These are phyloP conservation scores for Manihot esculenta DNA, from an alignment of 441 rosid species.

Conservation along the genomic window DNA sequence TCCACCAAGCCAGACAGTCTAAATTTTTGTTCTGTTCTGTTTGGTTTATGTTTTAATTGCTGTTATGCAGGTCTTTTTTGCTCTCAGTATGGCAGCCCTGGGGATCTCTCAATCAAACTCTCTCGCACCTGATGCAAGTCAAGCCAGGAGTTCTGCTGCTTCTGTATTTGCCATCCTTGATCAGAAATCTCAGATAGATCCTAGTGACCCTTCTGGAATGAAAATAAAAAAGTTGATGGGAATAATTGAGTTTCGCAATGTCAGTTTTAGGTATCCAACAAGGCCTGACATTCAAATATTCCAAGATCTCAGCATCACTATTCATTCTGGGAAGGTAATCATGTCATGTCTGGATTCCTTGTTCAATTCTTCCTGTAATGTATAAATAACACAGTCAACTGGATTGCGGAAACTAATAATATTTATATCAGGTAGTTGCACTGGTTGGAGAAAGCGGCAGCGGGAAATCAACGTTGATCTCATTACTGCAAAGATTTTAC, in stretches of 20 bases:
- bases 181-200: slow-evolving; percentile 51
- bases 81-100: slow-evolving; percentile 51
- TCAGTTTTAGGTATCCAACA: slow-evolving; percentile 62
- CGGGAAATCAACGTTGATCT: slow-evolving; percentile 63
- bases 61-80: slow-evolving; percentile 55
- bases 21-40: background rate
- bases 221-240: slow-evolving; percentile 46
- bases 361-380: background rate
- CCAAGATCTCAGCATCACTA: slow-evolving; percentile 45
- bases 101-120: slow-evolving; percentile 61
- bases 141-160: slow-evolving; percentile 51
- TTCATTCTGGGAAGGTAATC: slow-evolving; percentile 60
- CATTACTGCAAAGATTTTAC: slow-evolving; percentile 68
- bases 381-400: background rate
- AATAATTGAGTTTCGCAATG: slow-evolving; percentile 49
- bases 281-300: slow-evolving; percentile 68
- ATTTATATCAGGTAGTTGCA: slow-evolving; percentile 53
- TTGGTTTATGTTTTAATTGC: background rate
- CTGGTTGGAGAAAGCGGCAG: slow-evolving; percentile 82
- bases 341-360: background rate
- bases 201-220: slow-evolving; percentile 49
- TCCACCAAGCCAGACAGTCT: background rate
- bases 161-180: slow-evolving; percentile 60
- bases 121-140: slow-evolving; percentile 46
- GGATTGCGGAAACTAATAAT: background rate